Evolutionary conservation across 768 basidiomycete species (phyloP).

Genomic region (Leccinum uliginosum): DNA sequence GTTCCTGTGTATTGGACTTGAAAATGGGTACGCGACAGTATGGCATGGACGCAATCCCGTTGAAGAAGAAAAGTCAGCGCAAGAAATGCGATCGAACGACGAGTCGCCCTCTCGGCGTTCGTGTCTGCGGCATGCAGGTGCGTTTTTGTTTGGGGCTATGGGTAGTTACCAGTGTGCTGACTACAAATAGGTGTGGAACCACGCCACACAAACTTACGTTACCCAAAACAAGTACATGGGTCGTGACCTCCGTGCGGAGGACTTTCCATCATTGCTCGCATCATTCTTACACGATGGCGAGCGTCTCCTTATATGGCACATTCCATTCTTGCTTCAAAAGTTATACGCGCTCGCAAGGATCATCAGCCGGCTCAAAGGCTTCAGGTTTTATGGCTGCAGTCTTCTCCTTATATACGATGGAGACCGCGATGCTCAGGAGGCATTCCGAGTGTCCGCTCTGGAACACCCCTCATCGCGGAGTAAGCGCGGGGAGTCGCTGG

Average conservation of each 20-base stretch:
- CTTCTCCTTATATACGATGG: conserved; percentile 97
- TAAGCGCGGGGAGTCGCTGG: conserved; percentile 76
- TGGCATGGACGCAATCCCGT: conserved; percentile 86
- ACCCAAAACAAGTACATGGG: conserved; percentile 98
- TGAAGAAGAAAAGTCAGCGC: conserved; percentile 97
- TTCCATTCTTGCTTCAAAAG: conserved; percentile 86
- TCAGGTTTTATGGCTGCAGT: conserved; percentile 96
- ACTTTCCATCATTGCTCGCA: conserved; percentile 77
- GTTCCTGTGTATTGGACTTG: conserved; percentile 92
- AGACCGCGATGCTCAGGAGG: conserved; percentile 81
- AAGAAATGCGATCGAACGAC: conserved; percentile 98
- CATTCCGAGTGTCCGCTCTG: conserved; percentile 53
- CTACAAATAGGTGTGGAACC: conserved; percentile 82
- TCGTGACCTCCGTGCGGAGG: conserved; percentile 79
- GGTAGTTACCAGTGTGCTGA: conserved; percentile 2
- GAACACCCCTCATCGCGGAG: conserved; percentile 64
- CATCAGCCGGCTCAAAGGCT: conserved; percentile 85
- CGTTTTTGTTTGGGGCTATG: conserved; percentile 26
- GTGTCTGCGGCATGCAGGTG: conserved; percentile 99
- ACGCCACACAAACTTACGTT: conserved; percentile 73
- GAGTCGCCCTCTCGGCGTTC: conserved; percentile 82
- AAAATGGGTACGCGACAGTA: conserved; percentile 99
- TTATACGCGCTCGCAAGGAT: conserved; percentile 92
- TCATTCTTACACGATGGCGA: conserved; percentile 86
- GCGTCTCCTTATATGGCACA: conserved; percentile 81